phyloP scores from a whole-genome alignment of 1,284 basidiomycete genomes.

The Trichosporon asahii region DNA sequence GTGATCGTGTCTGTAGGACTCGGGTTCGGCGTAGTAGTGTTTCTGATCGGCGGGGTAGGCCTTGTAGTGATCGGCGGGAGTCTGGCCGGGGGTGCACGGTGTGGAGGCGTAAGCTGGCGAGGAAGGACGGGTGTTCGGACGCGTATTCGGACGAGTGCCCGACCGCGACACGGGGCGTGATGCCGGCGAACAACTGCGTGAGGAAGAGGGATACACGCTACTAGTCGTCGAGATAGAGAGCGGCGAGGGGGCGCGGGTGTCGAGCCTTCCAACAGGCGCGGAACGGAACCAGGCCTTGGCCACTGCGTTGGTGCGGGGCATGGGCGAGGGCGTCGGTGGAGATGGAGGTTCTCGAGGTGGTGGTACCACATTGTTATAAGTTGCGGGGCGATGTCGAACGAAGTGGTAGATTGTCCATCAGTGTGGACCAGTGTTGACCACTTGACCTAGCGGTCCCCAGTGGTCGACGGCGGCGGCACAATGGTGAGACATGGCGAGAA shows the following conservation, averaged over 20 bases:
- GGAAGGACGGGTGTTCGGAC: background rate
- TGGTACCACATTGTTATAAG: background rate
- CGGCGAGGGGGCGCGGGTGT: background rate
- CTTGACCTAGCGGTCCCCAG: background rate
- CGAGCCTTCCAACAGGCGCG: background rate
- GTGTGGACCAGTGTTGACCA: background rate
- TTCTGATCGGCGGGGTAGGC: background rate
- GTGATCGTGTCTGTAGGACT: too few relatives aligned
- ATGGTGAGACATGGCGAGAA: constrained; percentile 3
- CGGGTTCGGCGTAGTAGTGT: background rate
- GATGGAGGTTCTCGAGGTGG: background rate
- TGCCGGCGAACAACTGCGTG: background rate
- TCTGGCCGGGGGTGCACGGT: background rate
- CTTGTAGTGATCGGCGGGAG: background rate
- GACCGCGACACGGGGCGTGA: background rate
- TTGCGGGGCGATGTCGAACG: background rate
- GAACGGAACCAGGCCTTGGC: background rate
- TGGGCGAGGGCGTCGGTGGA: background rate
- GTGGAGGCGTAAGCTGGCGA: background rate
- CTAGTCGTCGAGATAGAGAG: background rate
- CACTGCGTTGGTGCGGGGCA: background rate
- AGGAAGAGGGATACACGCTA: background rate
- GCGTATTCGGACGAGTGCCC: background rate
- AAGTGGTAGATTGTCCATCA: background rate
- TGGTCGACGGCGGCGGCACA: background rate